phyloP scores from a whole-genome alignment of 2,329 filamentous ascomycete genomes.

The Metarhizium humberi region DNA sequence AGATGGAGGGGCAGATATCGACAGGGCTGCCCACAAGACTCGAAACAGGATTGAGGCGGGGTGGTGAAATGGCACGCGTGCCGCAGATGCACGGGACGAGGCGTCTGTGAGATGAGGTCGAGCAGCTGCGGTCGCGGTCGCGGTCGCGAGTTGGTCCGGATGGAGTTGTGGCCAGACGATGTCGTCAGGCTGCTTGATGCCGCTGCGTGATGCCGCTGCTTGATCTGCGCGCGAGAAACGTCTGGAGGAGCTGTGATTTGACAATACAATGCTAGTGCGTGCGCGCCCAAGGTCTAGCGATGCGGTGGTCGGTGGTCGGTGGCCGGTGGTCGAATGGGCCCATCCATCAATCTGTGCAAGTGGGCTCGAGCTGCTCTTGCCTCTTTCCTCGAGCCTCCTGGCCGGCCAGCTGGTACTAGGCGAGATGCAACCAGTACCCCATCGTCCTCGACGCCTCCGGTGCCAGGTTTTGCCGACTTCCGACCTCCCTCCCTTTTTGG shows the following conservation, averaged over 20 bases:
- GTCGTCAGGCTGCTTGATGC: neutral
- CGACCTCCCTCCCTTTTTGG: slow-evolving; percentile 1
- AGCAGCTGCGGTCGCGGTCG: neutral
- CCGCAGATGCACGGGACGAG: neutral
- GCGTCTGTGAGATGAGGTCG: neutral
- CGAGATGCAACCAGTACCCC: neutral
- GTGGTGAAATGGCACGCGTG: slow-evolving; percentile 1
- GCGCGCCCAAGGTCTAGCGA: neutral
- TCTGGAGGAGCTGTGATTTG: neutral
- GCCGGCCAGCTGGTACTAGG: neutral
- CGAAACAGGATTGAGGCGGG: slow-evolving; percentile 3
- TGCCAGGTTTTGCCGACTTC: slow-evolving; percentile 15
- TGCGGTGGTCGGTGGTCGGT: neutral
- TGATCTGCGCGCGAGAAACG: neutral
- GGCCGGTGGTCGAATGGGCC: neutral
- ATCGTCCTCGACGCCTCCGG: slow-evolving; percentile 7
- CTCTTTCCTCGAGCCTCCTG: neutral
- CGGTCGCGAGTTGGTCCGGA: neutral
- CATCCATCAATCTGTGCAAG: neutral
- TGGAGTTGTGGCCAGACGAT: neutral
- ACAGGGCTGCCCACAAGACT: neutral
- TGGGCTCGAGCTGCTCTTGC: too few relatives aligned
- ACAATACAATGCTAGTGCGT: neutral
- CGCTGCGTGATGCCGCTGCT: neutral
- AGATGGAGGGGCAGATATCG: slow-evolving; percentile 2